A percentile compares a stretch with the other conserved stretches of the same genome.
phyloP scores from a whole-genome alignment of 768 basidiomycete species.

The Russula brevipes region DNA sequence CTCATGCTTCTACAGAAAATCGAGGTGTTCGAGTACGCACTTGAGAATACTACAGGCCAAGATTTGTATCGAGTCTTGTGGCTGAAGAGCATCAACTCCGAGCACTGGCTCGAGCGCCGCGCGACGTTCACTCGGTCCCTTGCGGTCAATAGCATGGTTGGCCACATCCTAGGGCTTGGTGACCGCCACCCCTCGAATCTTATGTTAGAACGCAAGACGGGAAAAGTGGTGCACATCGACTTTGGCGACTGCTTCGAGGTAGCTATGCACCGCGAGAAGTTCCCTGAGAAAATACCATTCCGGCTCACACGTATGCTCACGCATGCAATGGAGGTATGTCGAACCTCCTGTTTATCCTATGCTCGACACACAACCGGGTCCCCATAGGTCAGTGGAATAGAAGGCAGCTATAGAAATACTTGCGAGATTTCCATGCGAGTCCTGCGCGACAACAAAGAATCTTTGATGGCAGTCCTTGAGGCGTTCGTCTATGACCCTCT shows the following conservation, averaged over 20 bases:
- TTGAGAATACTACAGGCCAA: conserved; percentile 98
- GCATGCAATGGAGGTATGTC: conserved; percentile 92
- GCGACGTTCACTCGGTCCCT: conserved; percentile 94
- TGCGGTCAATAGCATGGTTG: conserved; percentile 97
- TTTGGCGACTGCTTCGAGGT: conserved; percentile 99
- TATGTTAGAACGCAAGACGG: conserved; percentile 83
- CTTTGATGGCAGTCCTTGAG: conserved; percentile 97
- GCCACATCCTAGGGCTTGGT: conserved; percentile 95
- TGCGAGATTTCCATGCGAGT: conserved; percentile 99
- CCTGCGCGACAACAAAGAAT: conserved; percentile 93
- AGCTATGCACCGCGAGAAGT: conserved; percentile 97
- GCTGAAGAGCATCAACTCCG: conserved; percentile 92
- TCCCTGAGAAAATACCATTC: conserved; percentile 98
- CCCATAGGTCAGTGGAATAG: conserved; percentile 87
- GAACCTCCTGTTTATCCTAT: background rate
- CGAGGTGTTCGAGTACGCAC: conserved; percentile 97
- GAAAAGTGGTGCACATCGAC: conserved; percentile 95
- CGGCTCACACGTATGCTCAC: conserved; percentile 96
- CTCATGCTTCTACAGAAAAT: conserved; percentile 94
- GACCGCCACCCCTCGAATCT: conserved; percentile 97
- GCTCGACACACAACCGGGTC: background rate
- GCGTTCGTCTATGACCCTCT: conserved; percentile 98
- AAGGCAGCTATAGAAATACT: conserved; percentile 92
- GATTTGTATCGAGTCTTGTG: conserved; percentile 95
- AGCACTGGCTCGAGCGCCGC: conserved; percentile 95